phyloP scores from a whole-genome alignment of 1,284 basidiomycete species.

The Coniferiporia weirii region DNA sequence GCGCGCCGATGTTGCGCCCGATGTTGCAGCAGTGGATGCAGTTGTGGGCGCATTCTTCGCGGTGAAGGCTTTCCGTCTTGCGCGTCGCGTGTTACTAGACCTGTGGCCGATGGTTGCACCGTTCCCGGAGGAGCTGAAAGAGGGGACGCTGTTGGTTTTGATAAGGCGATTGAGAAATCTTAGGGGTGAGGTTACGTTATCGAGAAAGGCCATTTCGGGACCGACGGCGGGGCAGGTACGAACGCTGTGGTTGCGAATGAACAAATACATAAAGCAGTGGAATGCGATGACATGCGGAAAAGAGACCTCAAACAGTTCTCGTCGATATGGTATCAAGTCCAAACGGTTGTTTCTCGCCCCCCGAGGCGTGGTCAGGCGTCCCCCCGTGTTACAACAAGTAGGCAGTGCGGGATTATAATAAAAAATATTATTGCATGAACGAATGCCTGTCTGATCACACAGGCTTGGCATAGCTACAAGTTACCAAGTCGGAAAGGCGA shows the following conservation, averaged over 20 bases:
- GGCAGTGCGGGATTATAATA: background rate
- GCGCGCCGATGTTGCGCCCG: conserved; percentile 53
- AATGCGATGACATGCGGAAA: conserved; percentile 2
- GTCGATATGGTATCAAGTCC: background rate
- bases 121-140: conserved; percentile 43
- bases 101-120: conserved; percentile 63
- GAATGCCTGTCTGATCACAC: too few species aligned
- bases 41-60: conserved; percentile 61
- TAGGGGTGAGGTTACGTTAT: conserved; percentile 18
- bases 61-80: conserved; percentile 43
- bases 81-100: conserved; percentile 47
- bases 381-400: too few species aligned
- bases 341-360: background rate
- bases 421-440: background rate
- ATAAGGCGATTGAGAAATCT: conserved; percentile 40
- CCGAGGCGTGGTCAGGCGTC: too few species aligned
- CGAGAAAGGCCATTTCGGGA: background rate
- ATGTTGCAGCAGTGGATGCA: conserved; percentile 62
- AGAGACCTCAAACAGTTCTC: background rate
- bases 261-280: conserved; percentile 8
- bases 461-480: background rate
- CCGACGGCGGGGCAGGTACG: background rate
- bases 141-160: conserved; percentile 40
- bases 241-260: background rate
- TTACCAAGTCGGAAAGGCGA: background rate